These are phyloP conservation scores for Brassica napus DNA, from an alignment of 345 rosid species.

Conservation along the genomic window DNA sequence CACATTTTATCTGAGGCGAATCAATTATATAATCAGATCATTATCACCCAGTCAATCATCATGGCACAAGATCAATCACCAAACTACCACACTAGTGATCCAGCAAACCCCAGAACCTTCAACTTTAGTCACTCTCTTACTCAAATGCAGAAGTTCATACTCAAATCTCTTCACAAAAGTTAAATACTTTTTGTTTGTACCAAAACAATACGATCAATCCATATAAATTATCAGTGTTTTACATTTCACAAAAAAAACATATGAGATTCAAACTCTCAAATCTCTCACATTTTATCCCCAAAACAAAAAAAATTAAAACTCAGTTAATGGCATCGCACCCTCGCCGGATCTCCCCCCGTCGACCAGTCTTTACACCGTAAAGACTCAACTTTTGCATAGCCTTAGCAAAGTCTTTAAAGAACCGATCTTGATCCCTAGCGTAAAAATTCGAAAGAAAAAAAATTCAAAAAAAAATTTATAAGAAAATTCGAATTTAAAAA, in stretches of 20 bases:
- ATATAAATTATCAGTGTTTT: slow-evolving; percentile 12
- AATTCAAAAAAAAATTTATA: too few relatives aligned
- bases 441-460: slow-evolving; percentile 39
- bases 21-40: too few relatives aligned
- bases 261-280: slow-evolving; percentile 10
- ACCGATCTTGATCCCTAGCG: slow-evolving; percentile 59
- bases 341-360: slow-evolving; percentile 86
- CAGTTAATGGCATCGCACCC: slow-evolving; percentile 83
- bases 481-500: too few relatives aligned
- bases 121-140: background rate
- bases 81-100: too few relatives aligned
- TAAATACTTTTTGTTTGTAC: background rate
- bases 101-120: background rate
- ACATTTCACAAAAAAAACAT: slow-evolving; percentile 13
- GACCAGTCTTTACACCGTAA: slow-evolving; percentile 69
- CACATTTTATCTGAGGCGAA: too few relatives aligned
- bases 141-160: background rate
- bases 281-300: slow-evolving; percentile 6
- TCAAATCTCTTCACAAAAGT: background rate
- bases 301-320: slow-evolving; percentile 2
- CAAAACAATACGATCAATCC: background rate
- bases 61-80: too few relatives aligned
- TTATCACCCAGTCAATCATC: too few relatives aligned
- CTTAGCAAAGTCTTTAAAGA: slow-evolving; percentile 64
- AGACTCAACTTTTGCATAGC: slow-evolving; percentile 89